phyloP scores from a whole-genome alignment of 352 stramenopile genomes.

The Phytophthora colocasiae region DNA sequence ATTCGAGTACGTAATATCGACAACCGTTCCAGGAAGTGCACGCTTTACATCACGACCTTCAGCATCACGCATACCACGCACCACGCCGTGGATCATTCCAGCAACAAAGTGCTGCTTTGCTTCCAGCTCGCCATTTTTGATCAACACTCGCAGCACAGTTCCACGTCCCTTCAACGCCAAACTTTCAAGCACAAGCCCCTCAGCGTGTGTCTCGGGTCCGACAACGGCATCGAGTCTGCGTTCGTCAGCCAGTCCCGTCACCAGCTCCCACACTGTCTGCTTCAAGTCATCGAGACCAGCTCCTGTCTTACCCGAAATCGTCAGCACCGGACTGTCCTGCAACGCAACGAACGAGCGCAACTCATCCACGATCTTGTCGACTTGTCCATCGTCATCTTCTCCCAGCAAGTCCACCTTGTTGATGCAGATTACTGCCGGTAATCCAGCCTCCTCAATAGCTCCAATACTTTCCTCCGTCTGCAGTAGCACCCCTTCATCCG shows the following conservation, averaged over 20 bases:
- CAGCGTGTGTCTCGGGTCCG: conserved; percentile 38
- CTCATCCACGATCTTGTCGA: conserved; percentile 60
- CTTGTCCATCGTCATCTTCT: conserved; percentile 36
- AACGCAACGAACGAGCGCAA: conserved; percentile 84
- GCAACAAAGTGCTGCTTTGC: conserved; percentile 83
- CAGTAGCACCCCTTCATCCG: conserved; percentile 98
- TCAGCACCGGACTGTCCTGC: conserved; percentile 72
- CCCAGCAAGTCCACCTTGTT: conserved; percentile 89
- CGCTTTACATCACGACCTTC: conserved; percentile 63
- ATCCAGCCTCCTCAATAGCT: conserved; percentile 74
- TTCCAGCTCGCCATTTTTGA: conserved; percentile 69
- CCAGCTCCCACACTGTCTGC: conserved; percentile 44
- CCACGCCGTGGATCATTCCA: conserved; percentile 85
- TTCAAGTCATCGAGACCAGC: conserved; percentile 64
- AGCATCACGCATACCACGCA: conserved; percentile 67
- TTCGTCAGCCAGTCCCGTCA: conserved; percentile 39
- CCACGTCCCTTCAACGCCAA: conserved; percentile 69
- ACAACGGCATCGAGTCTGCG: conserved; percentile 51
- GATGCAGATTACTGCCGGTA: conserved; percentile 84
- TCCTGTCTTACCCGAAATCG: conserved; percentile 76
- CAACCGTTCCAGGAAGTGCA: conserved; percentile 69
- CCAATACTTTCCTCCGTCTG: conserved; percentile 98
- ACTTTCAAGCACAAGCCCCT: conserved; percentile 82
- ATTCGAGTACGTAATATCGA: conserved; percentile 85
- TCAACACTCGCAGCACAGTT: conserved; percentile 75